These are phyloP conservation scores for Venturia nashicola DNA, from an alignment of 2,329 filamentous ascomycete species.

Conservation along the genomic window DNA sequence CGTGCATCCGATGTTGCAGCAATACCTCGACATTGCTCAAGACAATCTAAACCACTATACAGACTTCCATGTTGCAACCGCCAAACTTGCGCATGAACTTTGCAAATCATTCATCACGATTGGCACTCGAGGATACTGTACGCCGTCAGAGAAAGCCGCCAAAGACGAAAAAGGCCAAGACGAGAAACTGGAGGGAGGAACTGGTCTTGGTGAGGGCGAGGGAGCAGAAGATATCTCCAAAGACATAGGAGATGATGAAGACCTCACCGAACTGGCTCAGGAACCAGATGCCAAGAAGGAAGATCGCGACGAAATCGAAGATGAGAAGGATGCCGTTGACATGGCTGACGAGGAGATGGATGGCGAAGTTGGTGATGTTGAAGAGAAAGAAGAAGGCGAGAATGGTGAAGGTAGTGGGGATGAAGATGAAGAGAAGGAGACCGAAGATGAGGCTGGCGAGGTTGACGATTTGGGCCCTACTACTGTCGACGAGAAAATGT, in stretches of 20 bases:
- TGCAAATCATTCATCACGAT: slow-evolving; percentile 68
- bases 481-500: slow-evolving; percentile 96
- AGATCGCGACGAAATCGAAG: slow-evolving; percentile 52
- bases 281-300: slow-evolving; percentile 53
- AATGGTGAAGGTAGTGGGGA: slow-evolving; percentile 43
- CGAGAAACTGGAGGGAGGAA: slow-evolving; percentile 79
- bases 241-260: slow-evolving; percentile 86
- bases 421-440: slow-evolving; percentile 54
- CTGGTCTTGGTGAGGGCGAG: slow-evolving; percentile 87
- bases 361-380: slow-evolving; percentile 59
- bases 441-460: slow-evolving; percentile 82
- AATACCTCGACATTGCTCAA: slow-evolving; percentile 54
- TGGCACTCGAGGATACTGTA: slow-evolving; percentile 79
- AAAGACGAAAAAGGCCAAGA: slow-evolving; percentile 50
- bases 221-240: slow-evolving; percentile 97
- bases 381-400: slow-evolving; percentile 42
- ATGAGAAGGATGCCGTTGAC: slow-evolving; percentile 77
- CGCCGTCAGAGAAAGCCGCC: slow-evolving; percentile 62
- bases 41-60: slow-evolving; percentile 47
- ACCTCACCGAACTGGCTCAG: slow-evolving; percentile 81
- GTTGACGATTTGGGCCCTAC: slow-evolving; percentile 84
- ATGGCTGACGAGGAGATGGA: slow-evolving; percentile 89
- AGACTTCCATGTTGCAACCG: slow-evolving; percentile 55
- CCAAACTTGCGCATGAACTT: slow-evolving; percentile 63
- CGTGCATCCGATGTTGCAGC: slow-evolving; percentile 57